Evolutionary conservation across 768 basidiomycete genomes (phyloP).

Genomic region (Lenzites betulinus): DNA sequence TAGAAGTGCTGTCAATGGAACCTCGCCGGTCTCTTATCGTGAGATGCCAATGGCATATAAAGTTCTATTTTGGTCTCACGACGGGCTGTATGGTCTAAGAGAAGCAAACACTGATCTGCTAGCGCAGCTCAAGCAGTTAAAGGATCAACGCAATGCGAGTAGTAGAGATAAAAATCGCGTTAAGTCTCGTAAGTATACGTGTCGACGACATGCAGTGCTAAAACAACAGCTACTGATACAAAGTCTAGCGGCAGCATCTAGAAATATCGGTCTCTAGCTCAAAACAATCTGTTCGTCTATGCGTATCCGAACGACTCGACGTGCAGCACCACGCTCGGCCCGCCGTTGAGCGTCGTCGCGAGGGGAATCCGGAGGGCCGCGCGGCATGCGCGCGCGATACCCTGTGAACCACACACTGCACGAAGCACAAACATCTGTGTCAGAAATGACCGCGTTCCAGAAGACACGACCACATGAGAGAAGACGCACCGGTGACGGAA

Average conservation of each 20-base stretch:
- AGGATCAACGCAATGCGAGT: too few species aligned
- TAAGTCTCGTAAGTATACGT: neutral
- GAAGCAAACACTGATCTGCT: too few species aligned
- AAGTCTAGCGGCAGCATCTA: neutral
- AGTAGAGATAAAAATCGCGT: neutral
- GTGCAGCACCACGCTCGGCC: constrained; percentile 47
- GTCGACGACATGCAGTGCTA: too few species aligned
- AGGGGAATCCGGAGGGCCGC: constrained; percentile 41
- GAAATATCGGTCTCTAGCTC: neutral
- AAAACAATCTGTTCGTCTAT: neutral
- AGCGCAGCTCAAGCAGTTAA: too few species aligned
- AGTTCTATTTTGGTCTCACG: too few species aligned
- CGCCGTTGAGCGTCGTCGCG: constrained; percentile 41
- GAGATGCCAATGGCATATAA: too few species aligned
- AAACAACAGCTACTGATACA: constrained; percentile 7
- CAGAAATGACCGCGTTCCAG: neutral
- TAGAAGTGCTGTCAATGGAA: too few species aligned
- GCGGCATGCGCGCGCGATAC: constrained; percentile 42
- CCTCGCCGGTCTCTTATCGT: too few species aligned
- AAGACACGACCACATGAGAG: too few species aligned
- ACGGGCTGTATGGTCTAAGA: too few species aligned
- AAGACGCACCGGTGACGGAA: constrained; percentile 48
- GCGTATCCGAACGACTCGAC: constrained; percentile 47
- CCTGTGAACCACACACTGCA: constrained; percentile 52
- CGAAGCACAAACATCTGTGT: neutral